phyloP scores from a whole-genome alignment of 2,329 filamentous ascomycete genomes.

The Uncinocarpus reesii region DNA sequence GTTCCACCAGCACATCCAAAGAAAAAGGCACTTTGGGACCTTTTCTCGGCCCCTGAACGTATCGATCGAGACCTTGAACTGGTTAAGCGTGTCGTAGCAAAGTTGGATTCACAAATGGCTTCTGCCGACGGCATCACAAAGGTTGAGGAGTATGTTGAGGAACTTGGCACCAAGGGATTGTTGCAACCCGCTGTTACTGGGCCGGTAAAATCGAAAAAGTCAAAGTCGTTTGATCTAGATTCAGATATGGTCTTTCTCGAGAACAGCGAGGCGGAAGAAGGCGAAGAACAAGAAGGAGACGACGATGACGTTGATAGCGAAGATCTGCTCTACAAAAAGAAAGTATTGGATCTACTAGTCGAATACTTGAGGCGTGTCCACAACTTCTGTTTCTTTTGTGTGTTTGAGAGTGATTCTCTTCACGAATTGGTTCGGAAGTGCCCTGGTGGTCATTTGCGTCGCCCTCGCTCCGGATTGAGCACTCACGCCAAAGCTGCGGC shows the following conservation, averaged over 20 bases:
- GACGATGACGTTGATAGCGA: conserved; percentile 80
- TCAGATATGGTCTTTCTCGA: conserved; percentile 42
- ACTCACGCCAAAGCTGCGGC: conserved; percentile 75
- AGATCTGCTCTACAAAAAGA: conserved; percentile 83
- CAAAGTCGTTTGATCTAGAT: conserved; percentile 33
- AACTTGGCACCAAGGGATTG: conserved; percentile 63
- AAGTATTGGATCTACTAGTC: conserved; percentile 88
- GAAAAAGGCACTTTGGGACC: conserved; percentile 93
- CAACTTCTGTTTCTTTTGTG: conserved; percentile 99
- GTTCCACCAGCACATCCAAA: conserved; percentile 74
- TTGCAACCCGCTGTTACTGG: conserved; percentile 53
- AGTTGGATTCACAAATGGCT: conserved; percentile 75
- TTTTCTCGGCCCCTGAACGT: conserved; percentile 88
- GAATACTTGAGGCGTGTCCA: conserved; percentile 94
- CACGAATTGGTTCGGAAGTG: conserved; percentile 95
- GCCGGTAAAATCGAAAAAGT: conserved; percentile 42
- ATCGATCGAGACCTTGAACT: conserved; percentile 82
- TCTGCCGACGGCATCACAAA: conserved; percentile 66
- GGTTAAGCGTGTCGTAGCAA: conserved; percentile 69
- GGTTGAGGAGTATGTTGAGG: conserved; percentile 78
- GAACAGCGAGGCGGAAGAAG: conserved; percentile 60
- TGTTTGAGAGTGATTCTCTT: conserved; percentile 94
- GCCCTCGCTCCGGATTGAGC: conserved; percentile 76
- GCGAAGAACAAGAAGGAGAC: conserved; percentile 63
- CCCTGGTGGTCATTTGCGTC: conserved; percentile 88